These are phyloP conservation scores for Moringa oleifera DNA, from an alignment of 345 rosid species.

Conservation along the genomic window DNA sequence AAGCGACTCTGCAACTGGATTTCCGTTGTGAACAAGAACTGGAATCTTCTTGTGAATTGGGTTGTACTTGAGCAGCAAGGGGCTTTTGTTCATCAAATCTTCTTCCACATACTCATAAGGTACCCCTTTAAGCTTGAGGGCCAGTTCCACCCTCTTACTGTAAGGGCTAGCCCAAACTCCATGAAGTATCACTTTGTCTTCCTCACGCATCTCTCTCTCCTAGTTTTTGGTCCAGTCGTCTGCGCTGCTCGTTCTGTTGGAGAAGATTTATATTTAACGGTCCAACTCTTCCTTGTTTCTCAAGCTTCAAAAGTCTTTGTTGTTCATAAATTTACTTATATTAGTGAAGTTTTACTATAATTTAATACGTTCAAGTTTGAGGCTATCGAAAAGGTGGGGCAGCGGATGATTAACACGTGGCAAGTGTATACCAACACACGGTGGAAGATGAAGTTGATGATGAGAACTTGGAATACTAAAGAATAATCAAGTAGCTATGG, in stretches of 20 bases:
- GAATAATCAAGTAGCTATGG: no score
- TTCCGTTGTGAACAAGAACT: slow-evolving; percentile 42
- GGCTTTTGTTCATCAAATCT: slow-evolving; percentile 39
- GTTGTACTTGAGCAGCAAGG: slow-evolving; percentile 26
- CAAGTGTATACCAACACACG: no score
- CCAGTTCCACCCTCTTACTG: slow-evolving; percentile 33
- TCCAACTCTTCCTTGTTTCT: no score
- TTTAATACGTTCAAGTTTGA: no score
- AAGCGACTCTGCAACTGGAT: slow-evolving; percentile 31
- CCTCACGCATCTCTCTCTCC: slow-evolving; percentile 18
- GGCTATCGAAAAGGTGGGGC: no score
- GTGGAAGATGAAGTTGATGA: no score
- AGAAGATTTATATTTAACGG: no score
- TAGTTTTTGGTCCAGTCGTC: not conserved
- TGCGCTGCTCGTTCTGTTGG: not conserved
- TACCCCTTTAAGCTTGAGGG: slow-evolving; percentile 33
- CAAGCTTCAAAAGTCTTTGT: no score
- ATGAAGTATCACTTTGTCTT: slow-evolving; percentile 29
- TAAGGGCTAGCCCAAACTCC: slow-evolving; percentile 28
- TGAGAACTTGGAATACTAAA: no score
- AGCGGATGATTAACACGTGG: no score
- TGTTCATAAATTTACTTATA: no score
- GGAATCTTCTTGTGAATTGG: slow-evolving; percentile 41
- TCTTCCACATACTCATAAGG: slow-evolving; percentile 35
- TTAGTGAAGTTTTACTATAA: no score